phyloP scores from a whole-genome alignment of 2,329 filamentous ascomycete genomes.

The Alternaria longipes region DNA sequence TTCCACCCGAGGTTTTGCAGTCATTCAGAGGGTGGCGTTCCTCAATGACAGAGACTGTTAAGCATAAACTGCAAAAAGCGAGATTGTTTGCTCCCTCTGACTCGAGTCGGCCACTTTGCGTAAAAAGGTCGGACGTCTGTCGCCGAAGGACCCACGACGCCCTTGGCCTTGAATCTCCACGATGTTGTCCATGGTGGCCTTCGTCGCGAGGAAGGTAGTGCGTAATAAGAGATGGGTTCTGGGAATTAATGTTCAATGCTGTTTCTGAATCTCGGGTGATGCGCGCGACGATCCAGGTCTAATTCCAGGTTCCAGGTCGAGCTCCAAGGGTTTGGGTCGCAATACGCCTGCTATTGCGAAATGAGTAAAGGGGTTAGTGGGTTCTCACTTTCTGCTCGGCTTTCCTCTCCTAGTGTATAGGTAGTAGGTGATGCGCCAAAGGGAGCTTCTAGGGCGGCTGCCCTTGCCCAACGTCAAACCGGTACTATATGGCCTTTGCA shows the following conservation, averaged over 20 bases:
- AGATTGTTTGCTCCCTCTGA: slow-evolving; percentile 7
- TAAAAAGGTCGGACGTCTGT: neutral
- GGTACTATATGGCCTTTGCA: neutral
- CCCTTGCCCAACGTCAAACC: neutral
- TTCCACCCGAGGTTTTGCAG: slow-evolving; percentile 22
- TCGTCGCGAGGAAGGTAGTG: slow-evolving; percentile 11
- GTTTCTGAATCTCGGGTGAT: slow-evolving; percentile 15
- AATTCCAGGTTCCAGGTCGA: neutral
- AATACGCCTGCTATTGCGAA: neutral
- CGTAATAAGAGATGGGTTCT: slow-evolving; percentile 13
- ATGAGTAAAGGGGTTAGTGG: neutral
- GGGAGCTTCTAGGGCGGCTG: neutral
- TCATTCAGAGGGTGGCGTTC: slow-evolving; percentile 18
- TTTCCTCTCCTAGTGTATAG: neutral
- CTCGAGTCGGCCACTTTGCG: neutral
- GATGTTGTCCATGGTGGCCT: neutral
- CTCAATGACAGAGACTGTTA: slow-evolving; percentile 14
- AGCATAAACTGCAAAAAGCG: slow-evolving; percentile 5
- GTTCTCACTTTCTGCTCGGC: neutral
- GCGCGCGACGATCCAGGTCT: slow-evolving; percentile 7
- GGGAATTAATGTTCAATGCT: slow-evolving; percentile 11
- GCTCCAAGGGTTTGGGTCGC: slow-evolving; percentile 6
- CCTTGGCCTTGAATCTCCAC: slow-evolving; percentile 9
- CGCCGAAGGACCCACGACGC: slow-evolving; percentile 5
- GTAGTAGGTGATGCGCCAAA: neutral